These are phyloP conservation scores for Sporothrix pseudoabietina DNA, from an alignment of 2,329 filamentous ascomycete species.

Conservation along the genomic window DNA sequence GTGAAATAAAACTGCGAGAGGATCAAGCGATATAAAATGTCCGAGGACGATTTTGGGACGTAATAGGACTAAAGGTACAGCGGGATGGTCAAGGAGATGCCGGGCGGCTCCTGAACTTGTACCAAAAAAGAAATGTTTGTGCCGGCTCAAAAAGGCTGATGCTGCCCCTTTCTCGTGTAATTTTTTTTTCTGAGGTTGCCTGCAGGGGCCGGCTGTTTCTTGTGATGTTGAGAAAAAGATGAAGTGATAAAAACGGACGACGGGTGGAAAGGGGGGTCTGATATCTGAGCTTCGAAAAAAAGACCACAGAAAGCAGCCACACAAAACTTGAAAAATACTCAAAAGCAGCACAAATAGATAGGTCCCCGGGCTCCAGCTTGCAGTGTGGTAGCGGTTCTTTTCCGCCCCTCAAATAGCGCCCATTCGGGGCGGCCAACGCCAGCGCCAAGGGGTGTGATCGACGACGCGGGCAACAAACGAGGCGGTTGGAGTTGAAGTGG, in stretches of 20 bases:
- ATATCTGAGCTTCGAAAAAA: background rate
- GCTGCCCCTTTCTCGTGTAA: background rate
- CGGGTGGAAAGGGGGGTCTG: slow-evolving; percentile 2
- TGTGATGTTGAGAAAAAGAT: background rate
- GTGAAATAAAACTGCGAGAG: background rate
- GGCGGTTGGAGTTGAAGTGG: slow-evolving; percentile 28
- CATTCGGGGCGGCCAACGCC: slow-evolving; percentile 2
- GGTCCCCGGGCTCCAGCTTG: background rate
- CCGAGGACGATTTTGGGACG: background rate
- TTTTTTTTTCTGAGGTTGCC: background rate
- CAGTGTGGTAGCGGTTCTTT: slow-evolving; percentile 2
- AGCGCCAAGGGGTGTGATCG: slow-evolving; percentile 28
- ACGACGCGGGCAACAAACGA: slow-evolving; percentile 23
- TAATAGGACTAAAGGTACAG: background rate
- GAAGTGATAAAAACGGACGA: background rate
- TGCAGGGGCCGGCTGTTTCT: background rate
- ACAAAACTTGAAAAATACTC: slow-evolving; percentile 11
- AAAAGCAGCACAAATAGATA: background rate
- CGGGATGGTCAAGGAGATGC: background rate
- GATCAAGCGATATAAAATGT: background rate
- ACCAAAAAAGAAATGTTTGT: background rate
- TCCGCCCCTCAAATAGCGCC: slow-evolving; percentile 15
- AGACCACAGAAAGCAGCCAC: slow-evolving; percentile 5
- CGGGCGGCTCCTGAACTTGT: background rate
- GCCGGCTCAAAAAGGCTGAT: background rate